Evolutionary conservation across 2,329 filamentous ascomycete genomes (phyloP), one percentile per base, ranked within the genome.

Genomic region (Fusarium sp.): DNA sequence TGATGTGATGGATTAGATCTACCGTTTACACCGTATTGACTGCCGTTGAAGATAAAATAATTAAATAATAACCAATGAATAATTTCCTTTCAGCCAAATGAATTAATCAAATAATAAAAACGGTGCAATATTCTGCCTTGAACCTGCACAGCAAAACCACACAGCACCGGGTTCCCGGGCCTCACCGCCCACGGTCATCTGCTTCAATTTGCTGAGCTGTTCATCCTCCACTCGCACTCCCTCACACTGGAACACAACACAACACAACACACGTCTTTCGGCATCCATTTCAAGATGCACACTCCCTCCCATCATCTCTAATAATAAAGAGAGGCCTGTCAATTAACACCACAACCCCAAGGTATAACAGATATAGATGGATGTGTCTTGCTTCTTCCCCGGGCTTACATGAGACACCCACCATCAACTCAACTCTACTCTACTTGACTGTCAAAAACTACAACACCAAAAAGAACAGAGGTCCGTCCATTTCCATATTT

Each of bases 171-270:
- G 54, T 67, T 64, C 59, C 64, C 67, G 61, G 71, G 55, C 71
- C 67, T 73, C 69, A 72, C 71, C 69, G 69, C 71, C 69, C 60
- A 68, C 61, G 78, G 78, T 80, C 78, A 80, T 80, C 78, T 80
- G 78, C 76, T 64, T 48, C 60, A 66, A 71, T 68, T 49, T 78
- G 77, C 76, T 80, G 78, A 79, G 78, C 61, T 80, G 78, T 77
- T 67, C 72, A 64, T 62, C 62, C 55, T 57, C 62, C 66, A 53
- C 41, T 42, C 57, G 56, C 57, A 46, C 60, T 60, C 56, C 58
- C 43, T 35, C 55, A 6, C 26, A 26, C 26, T 26, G 9, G 6
- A 26, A 9, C 9, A 26, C 26, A 26, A 26, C 33, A 35, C 33
- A 35, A 20, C 12, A 41, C 38, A 41, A 23, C 38, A 21, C 38